Base-by-base conservation (phyloP, 352 stramenopile genomes). In the Pythium monospermum region DNA sequence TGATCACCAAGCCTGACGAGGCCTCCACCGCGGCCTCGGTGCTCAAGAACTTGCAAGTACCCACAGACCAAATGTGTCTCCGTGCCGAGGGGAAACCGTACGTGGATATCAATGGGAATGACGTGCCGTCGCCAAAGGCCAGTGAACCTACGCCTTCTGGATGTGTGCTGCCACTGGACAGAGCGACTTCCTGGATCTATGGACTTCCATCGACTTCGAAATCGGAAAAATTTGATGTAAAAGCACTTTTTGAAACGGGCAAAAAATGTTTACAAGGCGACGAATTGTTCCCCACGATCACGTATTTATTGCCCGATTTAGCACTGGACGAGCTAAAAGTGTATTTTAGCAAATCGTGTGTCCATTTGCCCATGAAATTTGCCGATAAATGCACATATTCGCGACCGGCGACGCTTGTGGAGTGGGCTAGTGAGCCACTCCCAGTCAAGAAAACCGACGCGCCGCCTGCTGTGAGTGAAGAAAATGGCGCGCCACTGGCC, bases 291-390 rank as follows among this genome's bases (percentile, higher is more conserved):
- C 49, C 73, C 8, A 28, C 69, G 13, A 37, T 80, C 25, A 52
- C 71, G 45, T 32, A 60, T 18, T 68, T 83, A 22, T 53, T 85
- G 8, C 67, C 71, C 0, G 57, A 41, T 3, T 50, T 57, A 5
- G 59, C 74, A 15, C 31, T 41, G 15, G 61, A 68, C 10, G 59
- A 53, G 25, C 40, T 79, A n/a, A 57, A 53, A 35, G 51, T 63
- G 6, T 66, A 52, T 27, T 76, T 87, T 41, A 64, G 49, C 45
- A 55, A 61, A 18, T 66, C 71, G 22, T 85, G 73, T 39, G 61
- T 85, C 8, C 71, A 80, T 41, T 43, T 83, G 27, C 61, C 73
- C 16, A 71, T 73, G 36, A 71, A 70, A 31, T 87, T 75, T 59
- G 62, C 73, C 0, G 71, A 76, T 48, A 64, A 59, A 30, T 87